Conservation (phyloP, 495 filamentous ascomycete genomes). For the Talaromyces thailandensis region DNA sequence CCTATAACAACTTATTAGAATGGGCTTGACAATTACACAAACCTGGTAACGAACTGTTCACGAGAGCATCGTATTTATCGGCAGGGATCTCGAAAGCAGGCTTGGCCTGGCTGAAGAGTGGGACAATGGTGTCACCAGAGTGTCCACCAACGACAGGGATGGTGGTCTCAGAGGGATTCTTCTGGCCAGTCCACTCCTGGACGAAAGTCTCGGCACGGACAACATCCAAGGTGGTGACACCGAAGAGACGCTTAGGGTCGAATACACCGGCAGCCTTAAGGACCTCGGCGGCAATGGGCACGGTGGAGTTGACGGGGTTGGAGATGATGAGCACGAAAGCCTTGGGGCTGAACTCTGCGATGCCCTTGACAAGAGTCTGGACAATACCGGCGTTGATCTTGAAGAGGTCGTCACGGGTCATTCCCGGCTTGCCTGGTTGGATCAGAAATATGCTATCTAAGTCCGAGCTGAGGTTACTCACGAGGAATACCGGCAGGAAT, state of each 20-base stretch:
- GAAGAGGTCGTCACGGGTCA: conserved; percentile 99
- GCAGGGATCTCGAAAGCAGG: conserved; percentile 70
- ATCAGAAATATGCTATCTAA: neutral
- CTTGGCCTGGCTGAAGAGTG: conserved; percentile 85
- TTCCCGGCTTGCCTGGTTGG: conserved; percentile 83
- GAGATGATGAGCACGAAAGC: conserved; percentile 95
- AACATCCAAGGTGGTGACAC: conserved; percentile 96
- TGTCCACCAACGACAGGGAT: conserved; percentile 96
- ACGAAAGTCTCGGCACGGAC: conserved; percentile 97
- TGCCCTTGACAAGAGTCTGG: conserved; percentile 71
- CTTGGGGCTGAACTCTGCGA: conserved; percentile 80
- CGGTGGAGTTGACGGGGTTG: conserved; percentile 98
- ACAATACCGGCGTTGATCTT: conserved; percentile 97
- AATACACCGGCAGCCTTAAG: conserved; percentile 89
- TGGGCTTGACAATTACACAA: neutral
- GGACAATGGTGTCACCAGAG: conserved; percentile 95
- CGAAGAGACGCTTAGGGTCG: conserved; percentile 87
- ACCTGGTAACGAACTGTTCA: conserved; percentile 57
- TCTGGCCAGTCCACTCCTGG: conserved; percentile 70
- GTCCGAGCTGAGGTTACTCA: conserved; percentile 34
- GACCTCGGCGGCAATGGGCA: conserved; percentile 93
- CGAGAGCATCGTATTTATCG: conserved; percentile 76
- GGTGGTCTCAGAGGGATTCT: conserved; percentile 67
- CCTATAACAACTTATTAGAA: conserved; percentile 31
- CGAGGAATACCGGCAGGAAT: conserved; percentile 98